A percentile compares a stretch with the other conserved stretches of the same genome.
Evolutionary conservation across 1,284 basidiomycete genomes (phyloP).

Genomic region (Marasmius tenuissimus): DNA sequence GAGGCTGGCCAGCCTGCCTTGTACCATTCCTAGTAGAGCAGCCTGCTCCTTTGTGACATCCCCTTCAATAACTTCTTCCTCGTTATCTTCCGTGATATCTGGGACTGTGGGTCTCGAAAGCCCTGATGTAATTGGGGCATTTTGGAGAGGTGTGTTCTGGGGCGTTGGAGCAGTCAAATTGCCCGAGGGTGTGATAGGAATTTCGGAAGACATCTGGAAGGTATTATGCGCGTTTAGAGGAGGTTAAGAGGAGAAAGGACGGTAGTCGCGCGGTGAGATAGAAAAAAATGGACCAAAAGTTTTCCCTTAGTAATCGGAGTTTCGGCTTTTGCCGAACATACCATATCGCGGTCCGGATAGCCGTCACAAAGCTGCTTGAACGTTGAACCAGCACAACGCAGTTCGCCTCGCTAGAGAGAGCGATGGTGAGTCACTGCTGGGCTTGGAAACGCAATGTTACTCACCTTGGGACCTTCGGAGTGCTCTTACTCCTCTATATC

Average conservation of each 20-base stretch:
- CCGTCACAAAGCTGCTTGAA: not conserved
- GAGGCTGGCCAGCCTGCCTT: conserved; percentile 64
- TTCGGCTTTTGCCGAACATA: not conserved
- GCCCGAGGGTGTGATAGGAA: conserved; percentile 41
- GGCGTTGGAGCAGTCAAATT: conserved; percentile 73
- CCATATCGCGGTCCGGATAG: not conserved
- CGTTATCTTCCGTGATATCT: conserved; percentile 67
- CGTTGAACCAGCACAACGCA: no score
- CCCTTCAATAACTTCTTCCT: conserved; percentile 52
- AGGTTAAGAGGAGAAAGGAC: not conserved
- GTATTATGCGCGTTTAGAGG: not conserved
- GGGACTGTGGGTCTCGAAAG: conserved; percentile 70
- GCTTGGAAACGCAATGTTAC: no score
- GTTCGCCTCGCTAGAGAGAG: no score
- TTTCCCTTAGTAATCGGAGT: not conserved
- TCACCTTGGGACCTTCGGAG: no score
- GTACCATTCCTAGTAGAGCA: conserved; percentile 62
- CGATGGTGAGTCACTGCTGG: no score
- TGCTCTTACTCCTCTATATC: no score
- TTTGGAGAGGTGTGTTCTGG: conserved; percentile 78
- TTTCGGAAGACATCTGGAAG: conserved; percentile 44
- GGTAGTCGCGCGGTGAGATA: not conserved
- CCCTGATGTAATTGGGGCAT: conserved; percentile 65
- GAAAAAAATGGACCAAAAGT: not conserved
- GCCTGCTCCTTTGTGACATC: conserved; percentile 35